Evolutionary conservation across 306 rosid species (phyloP), one percentile per base, ranked within the genome.

Genomic region (Gynostemma pentaphyllum): DNA sequence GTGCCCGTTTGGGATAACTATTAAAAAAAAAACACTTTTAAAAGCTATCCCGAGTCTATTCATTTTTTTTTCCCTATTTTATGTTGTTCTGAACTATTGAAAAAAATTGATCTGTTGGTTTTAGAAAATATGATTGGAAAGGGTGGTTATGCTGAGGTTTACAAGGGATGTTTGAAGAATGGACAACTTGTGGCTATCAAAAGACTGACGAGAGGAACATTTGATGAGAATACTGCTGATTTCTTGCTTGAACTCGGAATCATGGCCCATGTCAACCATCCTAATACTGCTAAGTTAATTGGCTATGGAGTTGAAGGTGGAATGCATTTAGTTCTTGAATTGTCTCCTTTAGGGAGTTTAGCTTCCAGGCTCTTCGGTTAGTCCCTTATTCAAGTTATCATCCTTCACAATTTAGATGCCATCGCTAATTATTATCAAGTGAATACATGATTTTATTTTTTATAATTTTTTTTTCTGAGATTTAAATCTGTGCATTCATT

Each of bases 251-350:
- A 94, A 72, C 83, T 94, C 37, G 99, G 99, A 9, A 87, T 88
- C 34, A 94, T 94, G 95, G 99, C 80, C 0, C 97, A 89, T 69
- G 86, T 94, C 44, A 86, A 78, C 46, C 99, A 89, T 68, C 89
- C 89, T 13, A 89, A 94, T 52, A 89, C 96, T 28, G 88, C 94
- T 8, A 88, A 80, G 78, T 69, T 94, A 18, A 85, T 94, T 75
- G 99, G 99, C 2, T 89, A 88, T 78, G 97, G 99, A 1, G 85
- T 89, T 36, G 89, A 94, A 68, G 99, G 99, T 28, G 99, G 99
- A 75, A 84, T 88, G 95, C 79, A 83, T 76, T 74, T 94, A 22
- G 94, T 94, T 66, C 97, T 94, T 68, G 79, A 86, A 56, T 80
- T 86, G 72, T 89, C 95, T 56, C 77, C 91, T 67, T 79, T 82